phyloP scores from a whole-genome alignment of 768 basidiomycete species.

The Serendipita sp. region DNA sequence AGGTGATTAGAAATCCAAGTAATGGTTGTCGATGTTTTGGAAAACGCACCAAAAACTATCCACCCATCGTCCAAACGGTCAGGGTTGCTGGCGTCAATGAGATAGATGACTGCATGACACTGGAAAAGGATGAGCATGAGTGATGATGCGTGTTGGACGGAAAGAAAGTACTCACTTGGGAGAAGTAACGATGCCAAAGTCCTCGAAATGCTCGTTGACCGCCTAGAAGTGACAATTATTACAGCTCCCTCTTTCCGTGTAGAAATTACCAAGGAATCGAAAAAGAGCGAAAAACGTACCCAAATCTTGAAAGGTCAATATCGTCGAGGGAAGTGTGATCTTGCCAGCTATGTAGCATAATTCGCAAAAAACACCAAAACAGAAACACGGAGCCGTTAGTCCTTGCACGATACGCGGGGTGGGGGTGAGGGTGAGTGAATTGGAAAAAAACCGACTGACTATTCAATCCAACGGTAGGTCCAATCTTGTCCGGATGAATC shows the following conservation, averaged over 20 bases:
- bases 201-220: background rate
- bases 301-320: conserved; percentile 93
- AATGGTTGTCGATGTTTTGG: background rate
- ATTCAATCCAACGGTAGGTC: conserved; percentile 93
- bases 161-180: background rate
- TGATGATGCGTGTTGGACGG: background rate
- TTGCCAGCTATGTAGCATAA: conserved; percentile 77
- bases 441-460: too few relatives aligned
- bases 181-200: conserved; percentile 1
- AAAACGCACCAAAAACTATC: conserved; percentile 81
- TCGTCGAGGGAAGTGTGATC: conserved; percentile 81
- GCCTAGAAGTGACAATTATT: background rate
- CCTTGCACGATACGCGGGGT: background rate
- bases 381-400: background rate
- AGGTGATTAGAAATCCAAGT: background rate
- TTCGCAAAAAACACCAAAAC: background rate
- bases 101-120: conserved; percentile 91
- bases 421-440: background rate
- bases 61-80: conserved; percentile 85
- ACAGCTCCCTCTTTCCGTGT: too few relatives aligned
- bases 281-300: conserved; percentile 82
- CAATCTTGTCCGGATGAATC: conserved; percentile 84
- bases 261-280: conserved; percentile 8
- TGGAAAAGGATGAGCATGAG: conserved; percentile 62
- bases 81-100: conserved; percentile 84